Evolutionary conservation across 2,329 filamentous ascomycete genomes (phyloP).

Genomic region (Trichoderma sp.): DNA sequence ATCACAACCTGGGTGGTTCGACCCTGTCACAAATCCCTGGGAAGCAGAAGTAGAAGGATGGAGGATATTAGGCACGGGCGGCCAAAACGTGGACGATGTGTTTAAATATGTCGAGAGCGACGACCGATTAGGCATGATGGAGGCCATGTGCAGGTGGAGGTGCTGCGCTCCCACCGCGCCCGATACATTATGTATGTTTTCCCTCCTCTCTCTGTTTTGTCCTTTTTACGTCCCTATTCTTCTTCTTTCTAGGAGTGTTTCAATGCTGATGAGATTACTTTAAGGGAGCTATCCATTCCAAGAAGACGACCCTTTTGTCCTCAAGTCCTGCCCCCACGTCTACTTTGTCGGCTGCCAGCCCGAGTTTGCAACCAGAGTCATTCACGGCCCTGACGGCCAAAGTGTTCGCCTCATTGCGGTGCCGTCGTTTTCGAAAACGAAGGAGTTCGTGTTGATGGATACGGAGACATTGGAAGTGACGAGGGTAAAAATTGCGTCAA

Average conservation of each 20-base stretch:
- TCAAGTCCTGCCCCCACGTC: slow-evolving; percentile 82
- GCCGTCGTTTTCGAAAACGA: slow-evolving; percentile 76
- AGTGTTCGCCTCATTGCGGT: slow-evolving; percentile 77
- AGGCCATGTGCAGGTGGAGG: slow-evolving; percentile 90
- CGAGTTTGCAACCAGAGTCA: slow-evolving; percentile 69
- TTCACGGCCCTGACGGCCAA: slow-evolving; percentile 68
- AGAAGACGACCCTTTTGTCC: slow-evolving; percentile 86
- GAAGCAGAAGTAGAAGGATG: slow-evolving; percentile 89
- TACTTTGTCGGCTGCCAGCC: slow-evolving; percentile 90
- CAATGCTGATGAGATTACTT: slow-evolving; percentile 25
- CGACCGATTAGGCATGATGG: slow-evolving; percentile 84
- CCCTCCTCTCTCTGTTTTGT: background rate
- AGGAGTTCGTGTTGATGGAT: slow-evolving; percentile 81
- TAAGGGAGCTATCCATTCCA: slow-evolving; percentile 95
- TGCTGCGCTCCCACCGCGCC: slow-evolving; percentile 91
- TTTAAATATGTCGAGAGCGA: slow-evolving; percentile 85
- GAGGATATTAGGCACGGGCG: slow-evolving; percentile 81
- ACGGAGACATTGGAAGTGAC: slow-evolving; percentile 81
- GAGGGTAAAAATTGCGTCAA: slow-evolving; percentile 57
- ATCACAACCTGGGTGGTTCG: slow-evolving; percentile 70
- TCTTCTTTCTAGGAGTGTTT: background rate
- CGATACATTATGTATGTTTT: slow-evolving; percentile 80
- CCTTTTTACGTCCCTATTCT: background rate
- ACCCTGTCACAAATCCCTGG: slow-evolving; percentile 90
- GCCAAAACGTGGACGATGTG: slow-evolving; percentile 92